These are phyloP conservation scores for Agaricales sp. DNA, from an alignment of 1,284 basidiomycete genomes.

Conservation along the genomic window DNA sequence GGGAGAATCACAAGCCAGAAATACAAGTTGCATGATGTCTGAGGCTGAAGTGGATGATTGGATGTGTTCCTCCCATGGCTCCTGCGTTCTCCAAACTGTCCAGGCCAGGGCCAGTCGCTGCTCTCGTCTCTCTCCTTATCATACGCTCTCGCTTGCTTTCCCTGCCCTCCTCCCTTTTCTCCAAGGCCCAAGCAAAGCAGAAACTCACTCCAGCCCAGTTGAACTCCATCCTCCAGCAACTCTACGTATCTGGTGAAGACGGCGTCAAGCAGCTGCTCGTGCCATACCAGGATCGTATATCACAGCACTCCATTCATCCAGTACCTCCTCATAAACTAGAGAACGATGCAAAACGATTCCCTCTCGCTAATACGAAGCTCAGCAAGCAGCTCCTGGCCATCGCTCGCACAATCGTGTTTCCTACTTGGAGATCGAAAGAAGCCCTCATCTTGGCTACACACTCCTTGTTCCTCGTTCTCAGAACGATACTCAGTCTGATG, in stretches of 20 bases:
- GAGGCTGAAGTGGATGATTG: not conserved
- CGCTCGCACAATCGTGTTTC: slow-evolving; percentile 65
- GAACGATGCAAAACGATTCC: slow-evolving; percentile 42
- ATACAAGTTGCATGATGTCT: too few species aligned
- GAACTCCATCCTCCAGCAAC: slow-evolving; percentile 37
- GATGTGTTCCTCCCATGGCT: not conserved
- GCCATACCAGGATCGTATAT: slow-evolving; percentile 50
- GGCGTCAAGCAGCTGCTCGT: slow-evolving; percentile 59
- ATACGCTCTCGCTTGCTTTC: not conserved
- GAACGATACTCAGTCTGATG: slow-evolving; percentile 80
- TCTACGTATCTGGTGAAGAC: slow-evolving; percentile 44
- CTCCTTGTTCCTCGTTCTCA: slow-evolving; percentile 79
- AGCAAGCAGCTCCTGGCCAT: slow-evolving; percentile 72
- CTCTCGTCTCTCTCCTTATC: not conserved
- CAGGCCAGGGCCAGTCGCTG: not conserved
- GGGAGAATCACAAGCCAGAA: too few species aligned
- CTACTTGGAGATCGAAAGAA: slow-evolving; percentile 66
- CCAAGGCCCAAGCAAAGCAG: slow-evolving; percentile 3
- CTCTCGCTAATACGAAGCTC: slow-evolving; percentile 70
- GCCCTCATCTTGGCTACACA: slow-evolving; percentile 70
- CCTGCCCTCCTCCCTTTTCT: not conserved
- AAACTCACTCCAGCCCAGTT: slow-evolving; percentile 33
- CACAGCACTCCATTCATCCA: slow-evolving; percentile 45
- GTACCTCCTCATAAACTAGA: slow-evolving; percentile 32
- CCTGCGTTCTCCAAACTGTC: not conserved